phyloP scores from a whole-genome alignment of 108 stramenopile species.

The Pseudonitzschia multistriata region DNA sequence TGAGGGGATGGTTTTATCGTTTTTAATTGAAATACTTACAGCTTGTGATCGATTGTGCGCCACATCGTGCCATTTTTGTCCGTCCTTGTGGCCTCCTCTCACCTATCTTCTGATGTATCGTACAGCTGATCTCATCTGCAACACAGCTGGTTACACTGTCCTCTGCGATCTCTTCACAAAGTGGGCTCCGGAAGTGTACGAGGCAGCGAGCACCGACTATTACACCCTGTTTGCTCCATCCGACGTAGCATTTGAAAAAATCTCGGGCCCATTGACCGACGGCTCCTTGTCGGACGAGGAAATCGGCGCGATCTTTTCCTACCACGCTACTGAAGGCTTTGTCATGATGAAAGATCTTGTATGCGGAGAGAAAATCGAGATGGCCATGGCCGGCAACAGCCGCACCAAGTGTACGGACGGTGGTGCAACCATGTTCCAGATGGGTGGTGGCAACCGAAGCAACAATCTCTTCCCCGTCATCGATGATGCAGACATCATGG shows the following conservation, averaged over 20 bases:
- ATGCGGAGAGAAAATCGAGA: not conserved
- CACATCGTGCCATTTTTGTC: no score
- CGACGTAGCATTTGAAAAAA: not conserved
- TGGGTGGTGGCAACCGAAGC: slow-evolving; percentile 2
- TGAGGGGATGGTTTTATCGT: no score
- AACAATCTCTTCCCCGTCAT: not conserved
- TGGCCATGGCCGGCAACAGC: not conserved
- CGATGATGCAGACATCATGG: not conserved
- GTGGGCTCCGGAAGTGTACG: not conserved
- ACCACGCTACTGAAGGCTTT: not conserved
- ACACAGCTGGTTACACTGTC: not conserved
- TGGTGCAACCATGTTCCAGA: not conserved
- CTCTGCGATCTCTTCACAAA: not conserved
- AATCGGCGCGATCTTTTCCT: not conserved
- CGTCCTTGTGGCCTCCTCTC: no score
- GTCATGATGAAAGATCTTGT: not conserved
- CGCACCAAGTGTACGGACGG: not conserved
- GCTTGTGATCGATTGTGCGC: no score
- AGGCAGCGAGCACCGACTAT: not conserved
- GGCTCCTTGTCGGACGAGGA: not conserved
- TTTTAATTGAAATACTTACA: no score
- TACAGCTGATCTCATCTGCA: not conserved
- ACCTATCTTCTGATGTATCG: no score
- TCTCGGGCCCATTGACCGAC: not conserved
- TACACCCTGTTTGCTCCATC: not conserved